These are phyloP conservation scores for Vairimorpha necatrix DNA, from an alignment of 371 early-diverging fungal genomes.

Conservation along the genomic window DNA sequence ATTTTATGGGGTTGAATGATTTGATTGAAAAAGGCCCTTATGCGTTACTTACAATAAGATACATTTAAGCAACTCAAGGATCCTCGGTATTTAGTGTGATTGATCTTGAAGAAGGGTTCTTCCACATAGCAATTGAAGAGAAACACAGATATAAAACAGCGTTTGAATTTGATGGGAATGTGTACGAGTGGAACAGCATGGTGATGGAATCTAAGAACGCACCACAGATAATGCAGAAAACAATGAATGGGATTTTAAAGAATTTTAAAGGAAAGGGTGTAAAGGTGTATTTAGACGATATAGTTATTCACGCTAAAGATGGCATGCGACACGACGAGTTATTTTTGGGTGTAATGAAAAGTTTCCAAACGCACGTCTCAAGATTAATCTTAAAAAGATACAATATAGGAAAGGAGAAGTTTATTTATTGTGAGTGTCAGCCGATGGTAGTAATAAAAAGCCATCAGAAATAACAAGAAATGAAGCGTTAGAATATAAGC, in stretches of 20 bases:
- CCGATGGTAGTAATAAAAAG: slow-evolving; percentile 13
- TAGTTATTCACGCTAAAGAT: slow-evolving; percentile 22
- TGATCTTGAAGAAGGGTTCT: no score
- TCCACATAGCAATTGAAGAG: no score
- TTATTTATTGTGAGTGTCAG: no score
- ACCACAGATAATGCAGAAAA: slow-evolving; percentile 40
- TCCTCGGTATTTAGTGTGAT: no score
- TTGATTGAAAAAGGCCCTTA: no score
- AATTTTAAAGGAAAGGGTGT: slow-evolving; percentile 1
- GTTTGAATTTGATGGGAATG: no score
- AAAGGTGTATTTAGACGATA: slow-evolving; percentile 29
- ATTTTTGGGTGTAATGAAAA: slow-evolving; percentile 3
- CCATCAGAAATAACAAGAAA: slow-evolving; percentile 12
- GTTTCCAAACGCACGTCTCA: neutral
- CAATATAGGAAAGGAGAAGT: no score
- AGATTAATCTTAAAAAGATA: slow-evolving; percentile 22
- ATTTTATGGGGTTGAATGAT: no score
- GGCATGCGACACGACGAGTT: slow-evolving; percentile 27
- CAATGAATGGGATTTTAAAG: slow-evolving; percentile 39
- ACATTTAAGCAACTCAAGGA: no score
- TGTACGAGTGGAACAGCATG: slow-evolving; percentile 19
- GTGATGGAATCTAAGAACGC: slow-evolving; percentile 46
- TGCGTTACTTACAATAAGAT: no score
- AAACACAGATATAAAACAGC: no score
- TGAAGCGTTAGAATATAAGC: neutral